Evolutionary conservation across 2,329 filamentous ascomycete genomes (phyloP).

Genomic region (Stagonosporopsis tanaceti): DNA sequence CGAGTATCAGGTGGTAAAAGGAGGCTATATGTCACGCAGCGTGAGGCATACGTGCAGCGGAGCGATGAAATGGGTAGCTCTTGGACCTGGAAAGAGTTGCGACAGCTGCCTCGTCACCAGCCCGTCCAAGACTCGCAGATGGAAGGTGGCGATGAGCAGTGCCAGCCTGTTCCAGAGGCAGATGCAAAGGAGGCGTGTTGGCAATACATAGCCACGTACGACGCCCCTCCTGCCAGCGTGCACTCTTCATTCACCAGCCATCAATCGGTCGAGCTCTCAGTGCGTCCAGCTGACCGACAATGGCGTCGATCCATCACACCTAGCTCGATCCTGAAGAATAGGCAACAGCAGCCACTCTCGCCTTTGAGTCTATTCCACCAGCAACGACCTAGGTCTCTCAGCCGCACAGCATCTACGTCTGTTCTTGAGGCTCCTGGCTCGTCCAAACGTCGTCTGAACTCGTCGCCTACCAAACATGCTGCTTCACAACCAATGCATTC

Average conservation of each 20-base stretch:
- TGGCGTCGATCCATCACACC: slow-evolving; percentile 49
- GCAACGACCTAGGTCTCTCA: slow-evolving; percentile 34
- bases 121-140: slow-evolving; percentile 51
- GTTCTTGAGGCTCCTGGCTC: slow-evolving; percentile 33
- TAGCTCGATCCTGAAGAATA: slow-evolving; percentile 43
- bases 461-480: slow-evolving; percentile 41
- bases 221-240: slow-evolving; percentile 60
- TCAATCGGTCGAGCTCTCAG: slow-evolving; percentile 41
- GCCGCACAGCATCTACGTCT: slow-evolving; percentile 43
- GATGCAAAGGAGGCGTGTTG: slow-evolving; percentile 72
- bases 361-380: slow-evolving; percentile 47
- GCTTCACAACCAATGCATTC: slow-evolving; percentile 39
- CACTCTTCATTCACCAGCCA: slow-evolving; percentile 56
- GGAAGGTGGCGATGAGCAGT: slow-evolving; percentile 47
- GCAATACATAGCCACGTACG: slow-evolving; percentile 71
- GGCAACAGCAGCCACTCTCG: slow-evolving; percentile 43
- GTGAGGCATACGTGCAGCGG: slow-evolving; percentile 76
- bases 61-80: slow-evolving; percentile 55
- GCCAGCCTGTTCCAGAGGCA: slow-evolving; percentile 62
- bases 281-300: slow-evolving; percentile 45
- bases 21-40: slow-evolving; percentile 78
- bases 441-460: slow-evolving; percentile 43
- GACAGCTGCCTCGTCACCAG: slow-evolving; percentile 67
- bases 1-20: slow-evolving; percentile 67
- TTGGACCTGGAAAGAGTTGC: slow-evolving; percentile 77